phyloP scores from a whole-genome alignment of 1,284 basidiomycete genomes.

The Trichosporon sp. region DNA sequence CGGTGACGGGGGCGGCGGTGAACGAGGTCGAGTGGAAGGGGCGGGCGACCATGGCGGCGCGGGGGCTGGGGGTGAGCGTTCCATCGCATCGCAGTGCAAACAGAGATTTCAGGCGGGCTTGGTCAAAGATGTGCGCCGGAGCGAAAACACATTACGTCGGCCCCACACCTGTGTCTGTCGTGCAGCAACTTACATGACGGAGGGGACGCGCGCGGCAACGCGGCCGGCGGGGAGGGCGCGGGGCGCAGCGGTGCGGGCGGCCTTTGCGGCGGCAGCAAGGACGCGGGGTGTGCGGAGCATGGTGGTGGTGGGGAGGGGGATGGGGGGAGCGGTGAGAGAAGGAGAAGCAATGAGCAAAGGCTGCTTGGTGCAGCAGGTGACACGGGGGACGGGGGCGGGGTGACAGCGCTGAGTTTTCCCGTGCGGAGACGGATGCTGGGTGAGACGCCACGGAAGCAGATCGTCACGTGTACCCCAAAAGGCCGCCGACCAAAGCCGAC shows the following conservation, averaged over 20 bases:
- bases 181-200: background rate
- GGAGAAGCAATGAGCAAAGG: background rate
- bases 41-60: conserved; percentile 14
- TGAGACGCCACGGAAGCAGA: conserved; percentile 1
- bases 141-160: conserved; percentile 5
- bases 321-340: conserved; percentile 3
- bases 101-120: background rate
- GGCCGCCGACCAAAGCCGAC: conserved; percentile 9
- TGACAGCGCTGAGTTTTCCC: background rate
- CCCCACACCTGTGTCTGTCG: background rate
- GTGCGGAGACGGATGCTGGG: conserved; percentile 3
- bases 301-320: conserved; percentile 24
- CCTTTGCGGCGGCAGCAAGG: conserved; percentile 25
- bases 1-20: conserved; percentile 29
- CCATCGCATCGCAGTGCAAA: background rate
- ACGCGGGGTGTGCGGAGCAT: conserved; percentile 40
- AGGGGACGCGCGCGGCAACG: background rate
- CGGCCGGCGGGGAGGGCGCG: conserved; percentile 14
- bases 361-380: background rate
- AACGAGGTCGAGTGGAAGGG: conserved; percentile 19
- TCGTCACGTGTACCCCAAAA: conserved; percentile 4
- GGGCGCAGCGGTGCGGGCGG: conserved; percentile 15
- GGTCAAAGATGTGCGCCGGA: background rate
- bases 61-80: conserved; percentile 4
- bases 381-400: no score